Conservation (phyloP, 2,329 filamentous ascomycete species). For the Xylaria sp. region DNA sequence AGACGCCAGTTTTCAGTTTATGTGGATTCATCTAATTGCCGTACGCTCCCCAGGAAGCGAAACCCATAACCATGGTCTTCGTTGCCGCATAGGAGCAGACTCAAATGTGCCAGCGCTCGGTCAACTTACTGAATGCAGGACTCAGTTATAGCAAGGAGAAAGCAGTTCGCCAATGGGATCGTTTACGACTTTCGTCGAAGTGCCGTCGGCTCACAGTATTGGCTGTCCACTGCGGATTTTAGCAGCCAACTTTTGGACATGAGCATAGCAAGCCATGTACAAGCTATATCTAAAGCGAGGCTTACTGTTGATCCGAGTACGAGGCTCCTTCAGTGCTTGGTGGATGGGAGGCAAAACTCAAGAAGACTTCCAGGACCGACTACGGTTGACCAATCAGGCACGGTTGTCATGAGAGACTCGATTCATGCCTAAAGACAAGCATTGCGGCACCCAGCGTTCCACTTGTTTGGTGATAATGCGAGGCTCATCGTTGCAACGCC, state of each 20-base stretch:
- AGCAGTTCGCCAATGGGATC: neutral
- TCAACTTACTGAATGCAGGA: neutral
- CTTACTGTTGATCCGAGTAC: slow-evolving; percentile 5
- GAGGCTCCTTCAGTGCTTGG: slow-evolving; percentile 39
- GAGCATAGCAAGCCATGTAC: neutral
- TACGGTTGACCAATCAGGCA: neutral
- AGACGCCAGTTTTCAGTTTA: neutral
- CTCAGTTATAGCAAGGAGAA: neutral
- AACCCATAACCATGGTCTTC: neutral
- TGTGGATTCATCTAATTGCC: neutral
- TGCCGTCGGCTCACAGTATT: neutral
- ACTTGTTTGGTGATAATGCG: slow-evolving; percentile 21
- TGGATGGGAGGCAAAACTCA: slow-evolving; percentile 31
- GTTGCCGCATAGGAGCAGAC: neutral
- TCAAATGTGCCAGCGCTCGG: neutral
- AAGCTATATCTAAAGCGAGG: neutral
- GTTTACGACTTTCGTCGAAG: neutral
- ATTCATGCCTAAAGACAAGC: neutral
- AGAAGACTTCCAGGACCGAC: neutral
- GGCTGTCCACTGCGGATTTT: no score
- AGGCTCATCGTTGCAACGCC: slow-evolving; percentile 45
- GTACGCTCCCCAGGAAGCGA: neutral
- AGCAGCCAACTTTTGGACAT: neutral
- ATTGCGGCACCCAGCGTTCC: neutral
- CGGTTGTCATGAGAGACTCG: neutral